Evolutionary conservation across 371 early-diverging fungal species (phyloP).

Genomic region (Choanephora cucurbitarum): DNA sequence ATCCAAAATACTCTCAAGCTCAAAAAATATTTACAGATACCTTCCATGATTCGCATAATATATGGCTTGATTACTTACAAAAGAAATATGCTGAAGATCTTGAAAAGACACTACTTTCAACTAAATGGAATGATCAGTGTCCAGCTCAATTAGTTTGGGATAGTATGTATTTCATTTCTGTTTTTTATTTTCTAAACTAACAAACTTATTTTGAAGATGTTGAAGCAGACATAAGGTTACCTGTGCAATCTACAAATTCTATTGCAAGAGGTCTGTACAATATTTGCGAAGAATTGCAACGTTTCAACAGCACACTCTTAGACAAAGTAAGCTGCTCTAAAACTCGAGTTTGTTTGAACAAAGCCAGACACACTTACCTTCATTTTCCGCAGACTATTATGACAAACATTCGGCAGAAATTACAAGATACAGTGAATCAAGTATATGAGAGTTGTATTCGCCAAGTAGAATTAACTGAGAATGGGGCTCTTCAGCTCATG

Average conservation of each 20-base stretch:
- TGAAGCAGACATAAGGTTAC: slow-evolving; percentile 35
- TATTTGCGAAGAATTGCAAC: slow-evolving; percentile 55
- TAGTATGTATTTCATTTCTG: slow-evolving; percentile 19
- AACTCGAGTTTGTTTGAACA: not conserved
- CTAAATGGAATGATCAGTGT: slow-evolving; percentile 39
- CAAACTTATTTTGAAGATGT: slow-evolving; percentile 10
- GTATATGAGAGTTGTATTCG: slow-evolving; percentile 5
- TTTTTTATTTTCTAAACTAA: too few relatives aligned
- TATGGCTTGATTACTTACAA: slow-evolving; percentile 47
- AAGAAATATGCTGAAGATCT: slow-evolving; percentile 26
- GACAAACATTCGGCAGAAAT: slow-evolving; percentile 6
- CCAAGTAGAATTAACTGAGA: slow-evolving; percentile 32
- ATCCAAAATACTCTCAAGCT: slow-evolving; percentile 26
- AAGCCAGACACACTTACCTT: not conserved
- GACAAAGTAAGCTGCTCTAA: slow-evolving; percentile 30
- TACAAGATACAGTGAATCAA: not conserved
- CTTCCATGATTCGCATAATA: slow-evolving; percentile 37
- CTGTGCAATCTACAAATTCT: slow-evolving; percentile 51
- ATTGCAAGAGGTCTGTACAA: slow-evolving; percentile 39
- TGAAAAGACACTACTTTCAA: slow-evolving; percentile 4
- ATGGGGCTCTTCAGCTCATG: slow-evolving; percentile 55
- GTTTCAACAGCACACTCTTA: slow-evolving; percentile 36
- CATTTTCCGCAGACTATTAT: slow-evolving; percentile 3
- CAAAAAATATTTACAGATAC: slow-evolving; percentile 24
- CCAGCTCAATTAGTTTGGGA: slow-evolving; percentile 37